Percentiles rank a stretch among this genome's conserved stretches.
These are phyloP conservation scores for Lentinula raphanica DNA, from an alignment of 768 basidiomycete species.

Conservation along the genomic window DNA sequence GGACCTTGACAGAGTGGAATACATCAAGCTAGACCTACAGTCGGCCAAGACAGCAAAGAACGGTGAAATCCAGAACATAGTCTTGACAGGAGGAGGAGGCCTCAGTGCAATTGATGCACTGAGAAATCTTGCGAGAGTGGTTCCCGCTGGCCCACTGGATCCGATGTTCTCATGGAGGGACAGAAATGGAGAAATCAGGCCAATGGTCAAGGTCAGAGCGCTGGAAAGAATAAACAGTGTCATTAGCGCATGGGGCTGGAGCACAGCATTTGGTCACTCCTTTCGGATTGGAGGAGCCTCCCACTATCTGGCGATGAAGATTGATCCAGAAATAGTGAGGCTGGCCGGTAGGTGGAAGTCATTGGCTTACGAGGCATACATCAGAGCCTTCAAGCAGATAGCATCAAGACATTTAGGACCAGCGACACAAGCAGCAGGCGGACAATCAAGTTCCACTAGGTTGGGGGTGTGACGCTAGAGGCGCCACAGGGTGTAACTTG, in stretches of 20 bases:
- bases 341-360: slow-evolving; percentile 22
- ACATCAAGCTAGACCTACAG: too few relatives aligned
- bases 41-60: too few relatives aligned
- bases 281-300: slow-evolving; percentile 27
- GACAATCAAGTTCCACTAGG: too few relatives aligned
- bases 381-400: slow-evolving; percentile 20
- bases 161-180: too few relatives aligned
- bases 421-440: background rate
- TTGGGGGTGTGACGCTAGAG: too few relatives aligned
- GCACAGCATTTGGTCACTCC: slow-evolving; percentile 22
- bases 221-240: slow-evolving; percentile 15
- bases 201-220: slow-evolving; percentile 14
- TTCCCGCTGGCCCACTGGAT: too few relatives aligned
- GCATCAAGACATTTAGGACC: slow-evolving; percentile 12
- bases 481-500: too few relatives aligned
- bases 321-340: slow-evolving; percentile 18
- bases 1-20: slow-evolving; percentile 21
- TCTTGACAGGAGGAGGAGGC: too few relatives aligned
- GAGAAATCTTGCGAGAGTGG: slow-evolving; percentile 20
- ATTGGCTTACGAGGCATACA: slow-evolving; percentile 20
- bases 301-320: slow-evolving; percentile 13
- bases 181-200: too few relatives aligned
- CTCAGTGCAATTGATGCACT: slow-evolving; percentile 28
- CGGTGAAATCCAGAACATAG: too few relatives aligned
- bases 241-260: slow-evolving; percentile 14